These are phyloP conservation scores for Gossypium davidsonii DNA, from an alignment of 441 rosid species.

Conservation along the genomic window DNA sequence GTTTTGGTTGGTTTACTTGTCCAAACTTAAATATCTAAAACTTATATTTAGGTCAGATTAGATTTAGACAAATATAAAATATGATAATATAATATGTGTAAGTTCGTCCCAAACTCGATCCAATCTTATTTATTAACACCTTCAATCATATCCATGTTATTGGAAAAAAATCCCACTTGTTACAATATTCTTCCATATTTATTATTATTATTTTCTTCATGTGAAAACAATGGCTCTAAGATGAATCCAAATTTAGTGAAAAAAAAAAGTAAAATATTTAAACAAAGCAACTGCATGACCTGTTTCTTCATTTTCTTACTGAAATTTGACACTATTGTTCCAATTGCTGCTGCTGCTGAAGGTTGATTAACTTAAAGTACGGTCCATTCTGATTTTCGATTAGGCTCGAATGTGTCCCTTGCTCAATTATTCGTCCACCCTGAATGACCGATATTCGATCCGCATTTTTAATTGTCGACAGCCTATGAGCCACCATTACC, in stretches of 20 bases:
- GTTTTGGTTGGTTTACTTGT: no score
- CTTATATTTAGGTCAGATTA: no score
- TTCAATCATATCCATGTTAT: no score
- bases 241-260: neutral
- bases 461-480: slow-evolving; percentile 81
- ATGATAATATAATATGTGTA: neutral
- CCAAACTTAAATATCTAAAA: no score
- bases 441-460: slow-evolving; percentile 73
- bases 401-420: slow-evolving; percentile 69
- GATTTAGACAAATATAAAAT: no score
- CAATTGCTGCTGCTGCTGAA: slow-evolving; percentile 58
- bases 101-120: neutral
- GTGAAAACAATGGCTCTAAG: slow-evolving; percentile 1
- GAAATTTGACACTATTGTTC: neutral
- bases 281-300: neutral
- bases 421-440: slow-evolving; percentile 65
- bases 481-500: slow-evolving; percentile 77
- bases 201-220: slow-evolving; percentile 5
- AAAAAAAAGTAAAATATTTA: neutral
- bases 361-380: slow-evolving; percentile 68
- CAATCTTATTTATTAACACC: neutral
- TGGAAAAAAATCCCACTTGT: neutral
- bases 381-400: slow-evolving; percentile 60
- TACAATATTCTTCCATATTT: neutral
- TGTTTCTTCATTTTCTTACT: neutral